Evolutionary conservation across 768 basidiomycete genomes (phyloP), one percentile per base, ranked within the genome.

Genomic region (Trametes punicea): DNA sequence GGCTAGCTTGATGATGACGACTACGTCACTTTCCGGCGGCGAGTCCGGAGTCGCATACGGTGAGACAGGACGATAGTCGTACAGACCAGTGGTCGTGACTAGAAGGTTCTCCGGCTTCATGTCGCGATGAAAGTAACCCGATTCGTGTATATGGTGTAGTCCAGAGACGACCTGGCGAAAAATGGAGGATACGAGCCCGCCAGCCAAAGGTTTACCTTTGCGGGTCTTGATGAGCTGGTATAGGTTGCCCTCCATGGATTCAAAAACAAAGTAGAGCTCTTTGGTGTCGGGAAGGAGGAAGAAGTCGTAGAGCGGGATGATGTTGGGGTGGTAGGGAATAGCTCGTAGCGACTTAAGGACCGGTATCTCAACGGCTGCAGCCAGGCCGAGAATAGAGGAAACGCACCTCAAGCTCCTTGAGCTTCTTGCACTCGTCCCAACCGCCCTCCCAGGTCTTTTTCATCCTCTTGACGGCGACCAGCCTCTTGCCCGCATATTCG

Each of bases 81-180:
- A 87, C 48, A 96, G 80, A 18, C 97, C 97, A 13, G 93, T 97
- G 2, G 97, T 98, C 16, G 97, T 98, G 64, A 99, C 97, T 48
- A 99, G 84, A 7, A 98, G 88, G 66, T 99, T 99, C 72, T 99
- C 97, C 33, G 97, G 97, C 73, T 99, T 99, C 93, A 99, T 97
- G 71, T 99, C 97, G 46, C 97, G 90, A 73, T 99, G 97, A 73
- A 99, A 99, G 73, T 96, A 99, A 31, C 96, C 97, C 27, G 86
- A 78, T 13, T 77, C 70, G 72, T 99, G 97, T 62, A 98, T 93
- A 71, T 99, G 97, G 66, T 93, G 78, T 31, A 99, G 81, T 34
- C 97, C 97, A 15, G 83, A 76, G 41, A 92, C 84, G 65, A 95
- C 90, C 73, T 99, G 97, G 55, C 82, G 85, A 70, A 97, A 98